Evolutionary conservation across 352 stramenopile species (phyloP).

Genomic region (Phytopythium cucurbitacearum): DNA sequence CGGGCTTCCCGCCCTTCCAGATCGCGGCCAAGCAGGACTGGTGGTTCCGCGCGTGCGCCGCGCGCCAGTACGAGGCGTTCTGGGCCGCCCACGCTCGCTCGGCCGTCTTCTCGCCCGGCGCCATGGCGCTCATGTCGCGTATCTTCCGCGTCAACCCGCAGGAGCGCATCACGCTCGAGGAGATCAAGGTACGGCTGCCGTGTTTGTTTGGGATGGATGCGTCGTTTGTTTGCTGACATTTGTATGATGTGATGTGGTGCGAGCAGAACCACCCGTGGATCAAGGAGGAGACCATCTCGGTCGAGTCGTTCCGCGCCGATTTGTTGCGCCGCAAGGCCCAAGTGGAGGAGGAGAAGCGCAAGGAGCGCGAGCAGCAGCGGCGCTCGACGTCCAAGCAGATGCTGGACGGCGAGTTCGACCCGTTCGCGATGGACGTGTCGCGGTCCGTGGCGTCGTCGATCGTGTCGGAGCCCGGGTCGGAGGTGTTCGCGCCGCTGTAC

Average conservation of each 20-base stretch:
- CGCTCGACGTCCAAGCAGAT: constrained; percentile 32
- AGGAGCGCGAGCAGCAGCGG: constrained; percentile 56
- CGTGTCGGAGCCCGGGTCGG: constrained; percentile 27
- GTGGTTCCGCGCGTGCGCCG: constrained; percentile 83
- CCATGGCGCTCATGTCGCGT: constrained; percentile 64
- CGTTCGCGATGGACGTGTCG: constrained; percentile 38
- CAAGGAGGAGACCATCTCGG: constrained; percentile 34
- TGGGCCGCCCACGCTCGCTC: constrained; percentile 72
- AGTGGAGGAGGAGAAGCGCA: constrained; percentile 64
- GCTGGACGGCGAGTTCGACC: constrained; percentile 56
- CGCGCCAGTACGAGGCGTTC: constrained; percentile 74
- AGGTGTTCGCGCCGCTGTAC: constrained; percentile 44
- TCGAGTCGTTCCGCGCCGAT: constrained; percentile 43
- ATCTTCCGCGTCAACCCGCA: constrained; percentile 73
- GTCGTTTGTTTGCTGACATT: neutral
- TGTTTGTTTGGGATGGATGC: neutral
- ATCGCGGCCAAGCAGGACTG: constrained; percentile 85
- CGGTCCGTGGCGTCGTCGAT: constrained; percentile 38
- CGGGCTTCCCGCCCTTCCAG: constrained; percentile 91
- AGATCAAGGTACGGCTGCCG: constrained; percentile 52
- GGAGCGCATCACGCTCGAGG: constrained; percentile 68
- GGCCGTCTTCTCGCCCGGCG: constrained; percentile 62
- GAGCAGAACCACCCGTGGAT: constrained; percentile 57
- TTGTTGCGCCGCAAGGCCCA: constrained; percentile 59
- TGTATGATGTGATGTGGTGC: neutral